Evolutionary conservation across 2,329 filamentous ascomycete species (phyloP), one percentile per base, ranked within the genome.

Genomic region (Tolypocladium guangdongense): DNA sequence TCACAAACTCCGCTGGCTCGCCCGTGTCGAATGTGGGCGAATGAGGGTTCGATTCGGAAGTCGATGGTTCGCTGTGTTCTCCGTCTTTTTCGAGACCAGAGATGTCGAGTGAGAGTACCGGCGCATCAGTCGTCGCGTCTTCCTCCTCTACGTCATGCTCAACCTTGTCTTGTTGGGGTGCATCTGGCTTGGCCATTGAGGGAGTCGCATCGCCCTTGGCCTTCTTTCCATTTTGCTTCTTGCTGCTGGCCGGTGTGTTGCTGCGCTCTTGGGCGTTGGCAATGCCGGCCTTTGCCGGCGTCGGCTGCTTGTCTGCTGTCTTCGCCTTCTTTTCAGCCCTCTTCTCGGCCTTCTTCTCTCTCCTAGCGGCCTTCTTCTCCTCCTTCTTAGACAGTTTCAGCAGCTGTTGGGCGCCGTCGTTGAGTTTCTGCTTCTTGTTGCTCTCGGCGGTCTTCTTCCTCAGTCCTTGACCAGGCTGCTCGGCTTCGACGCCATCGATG

Each of bases 381-480:
- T 78, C 78, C 63, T 77, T 78, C 58, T 77, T 74, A 57, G 77
- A 78, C 11, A 62, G 36, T 60, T 79, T 80, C 38, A 53, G n/a
- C 18, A 71, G 70, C 60, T 76, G 79, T 5, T 64, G 58, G 62
- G 62, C 57, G 20, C 63, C 59, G 2, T 62, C 56, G 36, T 66
- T 61, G 10, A 65, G 56, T 62, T 74, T 75, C 57, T 75, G 73
- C 68, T 85, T 86, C 63, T 84, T 81, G 60, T 79, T 80, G 62
- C 78, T 75, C 39, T 71, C 60, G 54, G 71, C 60, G 41, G 63
- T 61, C 54, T 70, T 68, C 52, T 71, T 73, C 64, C 74, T 86
- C 57, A 88, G 64, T 2, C 84, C 85, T 65, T 90, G 78, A 45
- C 78, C 75, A 2, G 86, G 86, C 59, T 75, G 73, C 67, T 86